These are phyloP conservation scores for Stereocaulon alpinum DNA, from an alignment of 495 filamentous ascomycete genomes.

Conservation along the genomic window DNA sequence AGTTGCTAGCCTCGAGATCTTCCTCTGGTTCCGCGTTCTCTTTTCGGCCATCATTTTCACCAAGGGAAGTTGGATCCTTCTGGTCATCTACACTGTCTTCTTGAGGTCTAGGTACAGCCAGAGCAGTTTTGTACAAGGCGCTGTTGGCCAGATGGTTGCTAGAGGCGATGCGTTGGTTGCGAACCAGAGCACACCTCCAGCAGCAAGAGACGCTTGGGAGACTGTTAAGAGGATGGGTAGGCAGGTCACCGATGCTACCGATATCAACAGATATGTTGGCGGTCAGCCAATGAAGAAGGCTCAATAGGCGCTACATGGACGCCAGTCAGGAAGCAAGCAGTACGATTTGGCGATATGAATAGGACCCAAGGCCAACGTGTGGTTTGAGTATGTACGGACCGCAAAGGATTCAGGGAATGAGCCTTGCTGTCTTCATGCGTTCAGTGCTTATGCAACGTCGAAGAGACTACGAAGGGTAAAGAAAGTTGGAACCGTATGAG, in stretches of 20 bases:
- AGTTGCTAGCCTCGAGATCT: constrained; percentile 64
- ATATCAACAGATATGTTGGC: constrained; percentile 57
- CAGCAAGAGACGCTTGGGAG: constrained; percentile 74
- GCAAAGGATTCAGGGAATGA: too few relatives aligned
- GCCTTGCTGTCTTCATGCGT: too few relatives aligned
- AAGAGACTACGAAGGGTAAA: too few relatives aligned
- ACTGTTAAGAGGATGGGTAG: constrained; percentile 59
- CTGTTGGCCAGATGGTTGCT: constrained; percentile 59
- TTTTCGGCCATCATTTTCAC: constrained; percentile 72
- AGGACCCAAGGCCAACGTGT: too few relatives aligned
- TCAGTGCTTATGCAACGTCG: too few relatives aligned
- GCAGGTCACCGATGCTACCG: constrained; percentile 69
- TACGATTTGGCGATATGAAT: neutral
- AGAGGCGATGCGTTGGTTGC: constrained; percentile 71
- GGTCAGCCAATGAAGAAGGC: constrained; percentile 50
- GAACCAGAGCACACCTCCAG: constrained; percentile 79
- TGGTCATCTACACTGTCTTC: constrained; percentile 81
- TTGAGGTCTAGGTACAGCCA: constrained; percentile 82
- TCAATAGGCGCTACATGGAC: constrained; percentile 29
- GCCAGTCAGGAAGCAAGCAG: neutral
- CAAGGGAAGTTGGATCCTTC: constrained; percentile 79
- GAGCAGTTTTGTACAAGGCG: constrained; percentile 80
- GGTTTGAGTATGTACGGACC: too few relatives aligned
- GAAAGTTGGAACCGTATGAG: too few relatives aligned
- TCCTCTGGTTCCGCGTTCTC: constrained; percentile 73